phyloP scores from a whole-genome alignment of 345 rosid genomes.

The Moricandia moricandioides region DNA sequence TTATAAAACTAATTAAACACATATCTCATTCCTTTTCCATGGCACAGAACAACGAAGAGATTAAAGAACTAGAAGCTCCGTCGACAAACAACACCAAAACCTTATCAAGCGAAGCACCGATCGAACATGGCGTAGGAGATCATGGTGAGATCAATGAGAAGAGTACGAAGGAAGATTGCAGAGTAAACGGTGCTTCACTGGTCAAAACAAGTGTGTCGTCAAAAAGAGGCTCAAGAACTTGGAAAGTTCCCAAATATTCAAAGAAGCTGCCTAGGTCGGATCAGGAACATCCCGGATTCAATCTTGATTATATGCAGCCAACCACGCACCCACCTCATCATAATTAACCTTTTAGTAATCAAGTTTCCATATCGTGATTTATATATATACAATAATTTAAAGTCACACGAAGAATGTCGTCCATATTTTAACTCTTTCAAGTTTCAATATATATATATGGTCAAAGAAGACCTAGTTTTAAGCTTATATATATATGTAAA shows the following conservation, averaged over 20 bases:
- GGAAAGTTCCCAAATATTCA: slow-evolving; percentile 50
- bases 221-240: slow-evolving; percentile 43
- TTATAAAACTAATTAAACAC: not conserved
- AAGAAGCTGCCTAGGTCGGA: slow-evolving; percentile 41
- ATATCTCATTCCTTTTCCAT: not conserved
- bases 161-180: slow-evolving; percentile 7
- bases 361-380: not conserved
- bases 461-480: not conserved
- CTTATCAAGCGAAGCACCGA: slow-evolving; percentile 16
- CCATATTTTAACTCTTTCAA: slow-evolving; percentile 1
- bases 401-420: slow-evolving; percentile 14
- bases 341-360: slow-evolving; percentile 38
- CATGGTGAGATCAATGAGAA: slow-evolving; percentile 9
- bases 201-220: slow-evolving; percentile 11
- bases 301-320: slow-evolving; percentile 69
- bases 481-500: slow-evolving; percentile 13
- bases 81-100: not conserved
- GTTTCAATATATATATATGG: slow-evolving; percentile 18
- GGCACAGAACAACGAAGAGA: slow-evolving; percentile 19
- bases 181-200: slow-evolving; percentile 23
- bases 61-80: slow-evolving; percentile 10
- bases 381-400: not conserved
- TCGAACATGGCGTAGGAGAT: slow-evolving; percentile 2
- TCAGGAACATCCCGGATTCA: slow-evolving; percentile 58
- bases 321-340: slow-evolving; percentile 82